Conservation (phyloP, 768 basidiomycete genomes). For the Boletus bicolor region DNA sequence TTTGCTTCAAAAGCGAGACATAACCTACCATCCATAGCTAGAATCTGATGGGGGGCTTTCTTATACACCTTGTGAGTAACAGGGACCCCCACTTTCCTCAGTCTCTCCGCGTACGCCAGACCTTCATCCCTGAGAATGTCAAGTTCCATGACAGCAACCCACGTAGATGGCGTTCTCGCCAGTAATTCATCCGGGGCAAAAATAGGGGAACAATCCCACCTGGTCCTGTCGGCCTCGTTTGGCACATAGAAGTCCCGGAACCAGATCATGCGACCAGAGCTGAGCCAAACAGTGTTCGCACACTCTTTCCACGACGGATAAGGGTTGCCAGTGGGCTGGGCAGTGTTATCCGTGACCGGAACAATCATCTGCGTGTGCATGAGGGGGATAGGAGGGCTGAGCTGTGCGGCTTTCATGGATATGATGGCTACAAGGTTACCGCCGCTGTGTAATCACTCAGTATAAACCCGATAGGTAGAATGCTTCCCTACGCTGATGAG, state of each 20-base stretch:
- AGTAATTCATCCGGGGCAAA: conserved; percentile 61
- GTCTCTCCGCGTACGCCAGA: conserved; percentile 56
- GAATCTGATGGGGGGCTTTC: conserved; percentile 66
- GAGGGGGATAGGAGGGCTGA: conserved; percentile 49
- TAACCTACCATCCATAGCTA: conserved; percentile 69
- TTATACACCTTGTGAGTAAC: conserved; percentile 58
- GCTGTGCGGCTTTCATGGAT: conserved; percentile 58
- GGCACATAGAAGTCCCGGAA: conserved; percentile 70
- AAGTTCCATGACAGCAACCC: conserved; percentile 64
- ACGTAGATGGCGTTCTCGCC: conserved; percentile 51
- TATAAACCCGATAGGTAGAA: not conserved
- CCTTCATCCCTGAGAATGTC: conserved; percentile 74
- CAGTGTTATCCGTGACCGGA: conserved; percentile 76
- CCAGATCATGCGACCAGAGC: conserved; percentile 67
- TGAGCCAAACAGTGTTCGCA: conserved; percentile 57
- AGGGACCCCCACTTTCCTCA: conserved; percentile 50
- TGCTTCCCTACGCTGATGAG: conserved; percentile 54
- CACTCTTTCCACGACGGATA: conserved; percentile 59
- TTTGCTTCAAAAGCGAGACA: not conserved
- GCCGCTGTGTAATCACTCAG: conserved; percentile 44
- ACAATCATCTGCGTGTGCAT: conserved; percentile 67
- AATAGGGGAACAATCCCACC: conserved; percentile 71
- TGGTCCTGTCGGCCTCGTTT: conserved; percentile 52
- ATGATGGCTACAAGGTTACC: conserved; percentile 70
- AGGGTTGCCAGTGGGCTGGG: conserved; percentile 35